Evolutionary conservation across 345 rosid genomes (phyloP), one percentile per base, ranked within the genome.

Genomic region (Hibiscus trionum): DNA sequence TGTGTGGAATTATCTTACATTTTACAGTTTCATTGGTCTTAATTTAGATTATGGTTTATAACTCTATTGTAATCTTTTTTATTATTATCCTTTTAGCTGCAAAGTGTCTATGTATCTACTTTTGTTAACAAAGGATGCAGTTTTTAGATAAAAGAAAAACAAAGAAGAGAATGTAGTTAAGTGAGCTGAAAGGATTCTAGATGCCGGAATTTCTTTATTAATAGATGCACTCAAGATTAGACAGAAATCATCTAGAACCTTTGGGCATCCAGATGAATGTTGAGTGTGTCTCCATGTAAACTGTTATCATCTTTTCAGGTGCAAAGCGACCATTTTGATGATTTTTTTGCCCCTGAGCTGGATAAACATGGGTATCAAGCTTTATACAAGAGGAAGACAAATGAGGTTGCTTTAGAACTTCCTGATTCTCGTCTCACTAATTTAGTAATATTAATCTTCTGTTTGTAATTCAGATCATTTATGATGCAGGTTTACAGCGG

Each of bases 281-380:
- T 71, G 21, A 52, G 10, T 15, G 11, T 62, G 65, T 47, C 44
- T 60, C 4, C 11, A 17, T 60, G 19, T 39, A 9, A 39, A 39
- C 29, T 61, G 5, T 12, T 75, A 39, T 76, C 72, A 62, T 69
- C 12, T 70, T 81, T 80, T 70, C 88, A 93, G 98, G 94, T 93
- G 66, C 98, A 93, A 80, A 93, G 78, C 69, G 96, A 93, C 82
- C 98, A 93, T 78, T 93, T 83, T 77, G 90, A 93, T 21, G 96
- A 88, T 62, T 90, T 93, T 79, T 93, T 93, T 15, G 79, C 91
- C 60, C 97, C 97, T 27, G 98, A 93, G 85, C 81, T 93, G 78
- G 98, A 90, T 79, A 93, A 93, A 71, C 98, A 93, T 74, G 98
- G 98, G 52, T 93, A 93, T 79, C 91, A 87, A 79, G 93, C 94